Conservation (phyloP, 768 basidiomycete genomes). For the Pluteus cervinus region DNA sequence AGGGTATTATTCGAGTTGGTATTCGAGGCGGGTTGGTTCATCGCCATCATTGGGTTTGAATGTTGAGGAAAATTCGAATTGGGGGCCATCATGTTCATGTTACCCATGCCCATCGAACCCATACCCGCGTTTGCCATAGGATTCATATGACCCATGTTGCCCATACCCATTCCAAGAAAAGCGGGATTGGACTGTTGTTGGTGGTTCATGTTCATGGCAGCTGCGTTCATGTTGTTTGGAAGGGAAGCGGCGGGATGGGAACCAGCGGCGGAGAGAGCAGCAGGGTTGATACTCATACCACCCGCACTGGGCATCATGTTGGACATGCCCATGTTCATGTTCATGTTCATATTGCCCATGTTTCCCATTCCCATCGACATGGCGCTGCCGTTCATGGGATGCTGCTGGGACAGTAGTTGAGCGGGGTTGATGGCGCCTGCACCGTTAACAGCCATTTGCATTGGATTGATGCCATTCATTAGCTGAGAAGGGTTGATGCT, state of each 20-base stretch:
- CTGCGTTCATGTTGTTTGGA: conserved; percentile 12
- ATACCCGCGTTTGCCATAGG: conserved; percentile 9
- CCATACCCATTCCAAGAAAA: conserved; percentile 5
- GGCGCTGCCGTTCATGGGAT: conserved; percentile 14
- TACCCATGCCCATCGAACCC: conserved; percentile 6
- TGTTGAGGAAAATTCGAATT: conserved; percentile 2
- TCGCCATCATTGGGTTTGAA: conserved; percentile 7
- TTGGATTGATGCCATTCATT: conserved; percentile 9
- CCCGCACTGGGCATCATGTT: conserved; percentile 5
- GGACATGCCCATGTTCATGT: conserved; percentile 13
- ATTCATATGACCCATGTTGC: conserved; percentile 14
- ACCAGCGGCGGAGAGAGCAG: conserved; percentile 4
- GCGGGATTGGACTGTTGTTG: conserved; percentile 2
- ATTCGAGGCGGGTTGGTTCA: conserved; percentile 6
- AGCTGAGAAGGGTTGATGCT: conserved; percentile 9
- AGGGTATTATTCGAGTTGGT: conserved; percentile 4
- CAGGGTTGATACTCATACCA: conserved; percentile 10
- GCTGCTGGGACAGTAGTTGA: conserved; percentile 29
- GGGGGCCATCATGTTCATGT: conserved; percentile 9
- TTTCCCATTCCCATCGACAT: conserved; percentile 13
- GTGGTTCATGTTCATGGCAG: conserved; percentile 5
- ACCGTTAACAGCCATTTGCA: conserved; percentile 2
- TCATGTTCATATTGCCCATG: conserved; percentile 23
- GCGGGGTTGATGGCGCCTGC: conserved; percentile 26
- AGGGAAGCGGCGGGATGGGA: conserved; percentile 13